phyloP scores from a whole-genome alignment of 345 rosid species.

The Brassica cretica region DNA sequence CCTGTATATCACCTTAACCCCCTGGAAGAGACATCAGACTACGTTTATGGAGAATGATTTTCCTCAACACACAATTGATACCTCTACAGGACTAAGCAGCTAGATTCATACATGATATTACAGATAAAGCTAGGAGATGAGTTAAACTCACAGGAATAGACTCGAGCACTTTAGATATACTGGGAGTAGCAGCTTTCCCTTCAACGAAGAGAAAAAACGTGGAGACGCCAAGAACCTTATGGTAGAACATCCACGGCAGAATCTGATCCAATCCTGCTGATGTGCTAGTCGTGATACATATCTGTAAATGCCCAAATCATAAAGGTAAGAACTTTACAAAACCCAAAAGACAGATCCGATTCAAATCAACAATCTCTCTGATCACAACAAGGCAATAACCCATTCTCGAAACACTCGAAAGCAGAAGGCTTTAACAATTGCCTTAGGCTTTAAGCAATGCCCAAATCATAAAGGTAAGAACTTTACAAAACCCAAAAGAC shows the following conservation, averaged over 20 bases:
- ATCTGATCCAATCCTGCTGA: slow-evolving; percentile 96
- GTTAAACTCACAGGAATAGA: slow-evolving; percentile 75
- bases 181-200: slow-evolving; percentile 88
- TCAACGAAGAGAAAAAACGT: slow-evolving; percentile 90
- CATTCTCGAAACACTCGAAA: not conserved
- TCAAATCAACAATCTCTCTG: not conserved
- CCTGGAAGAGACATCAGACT: slow-evolving; percentile 46
- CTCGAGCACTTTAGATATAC: slow-evolving; percentile 74
- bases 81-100: not conserved
- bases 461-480: not conserved
- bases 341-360: slow-evolving; percentile 26
- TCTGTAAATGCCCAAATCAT: slow-evolving; percentile 46
- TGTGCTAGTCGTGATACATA: slow-evolving; percentile 84
- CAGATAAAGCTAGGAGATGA: not conserved
- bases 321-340: slow-evolving; percentile 2
- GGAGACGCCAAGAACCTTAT: slow-evolving; percentile 90
- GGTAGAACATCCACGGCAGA: slow-evolving; percentile 97
- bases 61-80: slow-evolving; percentile 20
- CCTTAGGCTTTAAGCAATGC: slow-evolving; percentile 66
- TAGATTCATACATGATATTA: not conserved
- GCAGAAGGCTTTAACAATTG: not conserved
- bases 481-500: not conserved
- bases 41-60: slow-evolving; percentile 10
- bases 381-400: not conserved
- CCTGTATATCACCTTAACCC: slow-evolving; percentile 81